These are phyloP conservation scores for Beverwykella pulmonaria DNA, from an alignment of 495 filamentous ascomycete genomes.

Conservation along the genomic window DNA sequence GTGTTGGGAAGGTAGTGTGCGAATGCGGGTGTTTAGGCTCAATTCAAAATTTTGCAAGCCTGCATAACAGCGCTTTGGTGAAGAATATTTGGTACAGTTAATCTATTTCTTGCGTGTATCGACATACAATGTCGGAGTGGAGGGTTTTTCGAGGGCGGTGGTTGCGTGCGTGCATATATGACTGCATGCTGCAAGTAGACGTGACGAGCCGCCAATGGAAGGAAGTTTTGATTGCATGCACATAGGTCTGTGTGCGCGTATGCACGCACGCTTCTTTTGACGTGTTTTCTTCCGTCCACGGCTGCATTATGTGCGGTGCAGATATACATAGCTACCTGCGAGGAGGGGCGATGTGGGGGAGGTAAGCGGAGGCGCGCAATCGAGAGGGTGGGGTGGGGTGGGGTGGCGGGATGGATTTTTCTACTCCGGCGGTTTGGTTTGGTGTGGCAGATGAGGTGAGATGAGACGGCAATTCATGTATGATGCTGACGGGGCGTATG, in stretches of 20 bases:
- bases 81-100: too few species aligned
- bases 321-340: neutral
- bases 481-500: too few species aligned
- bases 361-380: neutral
- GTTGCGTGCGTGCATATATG: neutral
- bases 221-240: neutral
- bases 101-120: too few species aligned
- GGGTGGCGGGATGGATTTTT: neutral
- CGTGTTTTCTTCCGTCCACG: conserved; percentile 22
- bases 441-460: too few species aligned
- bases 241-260: too few species aligned
- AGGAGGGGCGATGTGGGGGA: neutral
- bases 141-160: neutral
- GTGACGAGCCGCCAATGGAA: neutral
- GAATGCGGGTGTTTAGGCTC: neutral
- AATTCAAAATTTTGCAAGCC: too few species aligned
- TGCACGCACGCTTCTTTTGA: conserved; percentile 20
- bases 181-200: too few species aligned
- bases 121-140: too few species aligned
- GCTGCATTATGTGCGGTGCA: neutral
- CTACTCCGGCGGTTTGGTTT: too few species aligned
- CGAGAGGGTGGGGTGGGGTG: neutral
- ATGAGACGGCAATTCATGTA: too few species aligned
- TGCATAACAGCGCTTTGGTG: too few species aligned
- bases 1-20: neutral